phyloP scores from a whole-genome alignment of 257 asterid species.

The Avicennia marina region DNA sequence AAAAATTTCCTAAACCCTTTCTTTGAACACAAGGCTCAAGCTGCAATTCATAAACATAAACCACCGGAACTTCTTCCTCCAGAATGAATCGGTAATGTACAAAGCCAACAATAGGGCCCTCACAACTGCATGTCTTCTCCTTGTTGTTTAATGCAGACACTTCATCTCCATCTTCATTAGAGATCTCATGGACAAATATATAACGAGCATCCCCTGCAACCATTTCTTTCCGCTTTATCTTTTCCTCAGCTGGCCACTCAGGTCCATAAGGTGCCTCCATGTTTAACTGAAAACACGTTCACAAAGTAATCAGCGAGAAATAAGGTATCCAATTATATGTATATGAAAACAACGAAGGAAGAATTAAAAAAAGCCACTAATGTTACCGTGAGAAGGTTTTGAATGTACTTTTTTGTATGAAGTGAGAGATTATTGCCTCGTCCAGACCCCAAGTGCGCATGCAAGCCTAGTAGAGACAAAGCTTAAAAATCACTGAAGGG shows the following conservation, averaged over 20 bases:
- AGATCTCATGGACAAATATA: slow-evolving; percentile 56
- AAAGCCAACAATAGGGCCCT: slow-evolving; percentile 60
- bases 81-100: slow-evolving; percentile 70
- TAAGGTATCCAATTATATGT: neutral
- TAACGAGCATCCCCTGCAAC: slow-evolving; percentile 69
- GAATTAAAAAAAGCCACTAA: neutral
- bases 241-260: slow-evolving; percentile 91
- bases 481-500: neutral
- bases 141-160: slow-evolving; percentile 19
- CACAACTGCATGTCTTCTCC: slow-evolving; percentile 24
- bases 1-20: slow-evolving; percentile 73
- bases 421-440: slow-evolving; percentile 61
- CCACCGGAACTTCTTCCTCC: slow-evolving; percentile 92
- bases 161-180: slow-evolving; percentile 26
- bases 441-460: slow-evolving; percentile 55
- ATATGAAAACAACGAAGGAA: neutral
- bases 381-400: slow-evolving; percentile 73
- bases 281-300: slow-evolving; percentile 42
- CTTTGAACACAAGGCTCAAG: slow-evolving; percentile 76
- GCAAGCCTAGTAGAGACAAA: slow-evolving; percentile 37
- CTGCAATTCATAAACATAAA: slow-evolving; percentile 88
- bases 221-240: slow-evolving; percentile 81
- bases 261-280: slow-evolving; percentile 81
- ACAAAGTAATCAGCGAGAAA: slow-evolving; percentile 1
- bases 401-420: slow-evolving; percentile 48